phyloP scores from a whole-genome alignment of 2,329 filamentous ascomycete genomes.

The Coniella lustricola region DNA sequence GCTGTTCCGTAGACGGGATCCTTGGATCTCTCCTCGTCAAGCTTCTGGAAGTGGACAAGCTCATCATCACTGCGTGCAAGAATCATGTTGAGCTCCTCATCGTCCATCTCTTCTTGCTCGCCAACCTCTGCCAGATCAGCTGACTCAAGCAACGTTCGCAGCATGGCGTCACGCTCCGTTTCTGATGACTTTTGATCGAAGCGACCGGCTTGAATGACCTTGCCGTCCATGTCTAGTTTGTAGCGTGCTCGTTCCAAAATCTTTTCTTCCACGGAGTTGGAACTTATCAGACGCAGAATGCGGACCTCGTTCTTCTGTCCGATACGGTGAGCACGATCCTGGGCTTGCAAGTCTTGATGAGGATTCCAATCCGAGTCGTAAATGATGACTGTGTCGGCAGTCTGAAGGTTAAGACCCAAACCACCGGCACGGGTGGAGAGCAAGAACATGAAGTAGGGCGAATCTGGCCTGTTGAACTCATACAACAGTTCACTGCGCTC shows the following conservation, averaged over 20 bases:
- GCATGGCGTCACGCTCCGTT: conserved; percentile 93
- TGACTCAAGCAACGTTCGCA: conserved; percentile 85
- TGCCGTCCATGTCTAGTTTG: conserved; percentile 99
- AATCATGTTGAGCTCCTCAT: conserved; percentile 92
- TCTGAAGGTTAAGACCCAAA: conserved; percentile 93
- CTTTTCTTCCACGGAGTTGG: conserved; percentile 97
- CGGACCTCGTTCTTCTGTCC: conserved; percentile 99
- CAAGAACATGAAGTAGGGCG: conserved; percentile 94
- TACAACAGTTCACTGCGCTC: conserved; percentile 87
- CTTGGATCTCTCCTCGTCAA: conserved; percentile 68
- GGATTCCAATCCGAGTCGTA: conserved; percentile 99
- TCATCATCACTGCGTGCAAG: conserved; percentile 85
- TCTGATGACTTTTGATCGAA: conserved; percentile 99
- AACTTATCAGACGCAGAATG: conserved; percentile 90
- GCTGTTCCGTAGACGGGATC: conserved; percentile 64
- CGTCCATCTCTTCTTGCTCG: conserved; percentile 96
- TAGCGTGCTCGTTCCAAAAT: conserved; percentile 94
- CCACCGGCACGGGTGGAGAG: conserved; percentile 98
- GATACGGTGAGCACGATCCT: conserved; percentile 99
- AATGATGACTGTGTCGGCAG: conserved; percentile 97
- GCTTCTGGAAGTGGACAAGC: conserved; percentile 66
- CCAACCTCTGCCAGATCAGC: conserved; percentile 60
- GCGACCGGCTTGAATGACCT: conserved; percentile 97
- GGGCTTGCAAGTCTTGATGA: conserved; percentile 96
- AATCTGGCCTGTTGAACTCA: conserved; percentile 82